These are phyloP conservation scores for Yarrowia deformans DNA, from an alignment of 805 yeast genomes.

Conservation along the genomic window DNA sequence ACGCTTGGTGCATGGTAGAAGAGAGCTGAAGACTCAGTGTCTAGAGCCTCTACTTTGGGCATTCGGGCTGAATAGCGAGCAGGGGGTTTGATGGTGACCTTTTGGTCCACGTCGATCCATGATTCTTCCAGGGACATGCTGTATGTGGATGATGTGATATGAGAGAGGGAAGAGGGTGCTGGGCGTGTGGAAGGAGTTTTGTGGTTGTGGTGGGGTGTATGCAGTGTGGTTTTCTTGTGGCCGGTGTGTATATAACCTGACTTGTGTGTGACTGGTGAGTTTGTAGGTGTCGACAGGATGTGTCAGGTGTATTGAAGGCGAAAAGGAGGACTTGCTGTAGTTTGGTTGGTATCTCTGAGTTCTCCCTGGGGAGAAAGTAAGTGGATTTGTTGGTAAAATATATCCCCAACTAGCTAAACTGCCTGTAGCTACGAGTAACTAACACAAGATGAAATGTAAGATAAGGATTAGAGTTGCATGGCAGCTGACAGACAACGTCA, in stretches of 20 bases:
- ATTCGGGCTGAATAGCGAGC: slow-evolving; percentile 11
- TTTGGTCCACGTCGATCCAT: slow-evolving; percentile 38
- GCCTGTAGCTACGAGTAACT: neutral
- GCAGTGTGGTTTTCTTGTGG: neutral
- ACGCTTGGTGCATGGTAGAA: slow-evolving; percentile 36
- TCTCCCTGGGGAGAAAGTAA: neutral
- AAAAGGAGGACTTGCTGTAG: neutral
- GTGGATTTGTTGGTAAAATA: neutral
- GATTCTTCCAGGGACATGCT: slow-evolving; percentile 33
- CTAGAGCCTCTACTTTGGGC: slow-evolving; percentile 22
- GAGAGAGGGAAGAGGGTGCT: neutral
- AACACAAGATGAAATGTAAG: neutral
- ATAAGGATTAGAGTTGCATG: slow-evolving; percentile 37
- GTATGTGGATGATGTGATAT: neutral
- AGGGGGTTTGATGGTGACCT: slow-evolving; percentile 13
- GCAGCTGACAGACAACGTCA: slow-evolving; percentile 38
- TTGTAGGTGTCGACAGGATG: neutral
- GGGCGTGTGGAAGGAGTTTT: neutral
- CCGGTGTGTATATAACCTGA: neutral
- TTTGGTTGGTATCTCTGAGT: no score
- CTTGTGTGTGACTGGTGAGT: no score
- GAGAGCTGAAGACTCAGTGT: slow-evolving; percentile 22
- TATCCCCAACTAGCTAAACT: neutral
- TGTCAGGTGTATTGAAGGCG: neutral
- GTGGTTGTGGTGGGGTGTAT: slow-evolving; percentile 6